Base-by-base conservation (phyloP, 148 eudicot species). In the Hydrangea macrophylla region DNA sequence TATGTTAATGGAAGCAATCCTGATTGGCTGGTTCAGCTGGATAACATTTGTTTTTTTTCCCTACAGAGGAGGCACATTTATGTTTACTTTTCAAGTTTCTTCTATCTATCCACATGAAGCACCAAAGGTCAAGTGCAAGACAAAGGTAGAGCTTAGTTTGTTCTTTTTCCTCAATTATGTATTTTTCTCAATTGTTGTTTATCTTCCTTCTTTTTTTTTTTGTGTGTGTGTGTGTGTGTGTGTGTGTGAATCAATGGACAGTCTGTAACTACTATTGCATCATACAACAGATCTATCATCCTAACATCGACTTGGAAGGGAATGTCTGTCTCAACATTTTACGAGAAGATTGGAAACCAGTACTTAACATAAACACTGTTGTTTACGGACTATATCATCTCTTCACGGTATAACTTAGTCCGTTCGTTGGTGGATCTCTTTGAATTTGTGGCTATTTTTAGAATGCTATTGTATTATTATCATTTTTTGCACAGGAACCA, bases 291-390 rank as follows among this genome's bases (percentile, higher is more conserved):
- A 79, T 83, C 48, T 83, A 83, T 66, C 86, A 83, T 74, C 83
- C 83, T 30, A 83, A 83, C 70, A 83, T 82, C 0, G 86, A 79
- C 63, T 69, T 83, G 70, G 86, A 83, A 68, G 86, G 86, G 31
- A 83, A 83, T 57, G 86, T 83, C 3, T 83, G 86, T 62, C 86
- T 83, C n/a, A 83, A 83, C 79, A 83, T 83, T 59, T 61, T 83
- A 65, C 72, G 86, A 74, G 86, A 83, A 71, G 83, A 83, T 71
- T 83, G 86, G 86, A 83, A 79, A 72, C 86, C 86, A 56, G 86
- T 79, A 55, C 76, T 83, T 65, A 83, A 68, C 70, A 65, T 83
- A 28, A 83, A 79, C 79, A 83, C 86, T 24, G 44, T 83, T 63
- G 78, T 83, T 11, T 83, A 83, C 58, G 83, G 83, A 55, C 60